Evolutionary conservation across 106 monocot genomes (phyloP), one percentile per base, ranked within the genome.

Genomic region (Agapanthus africanus): DNA sequence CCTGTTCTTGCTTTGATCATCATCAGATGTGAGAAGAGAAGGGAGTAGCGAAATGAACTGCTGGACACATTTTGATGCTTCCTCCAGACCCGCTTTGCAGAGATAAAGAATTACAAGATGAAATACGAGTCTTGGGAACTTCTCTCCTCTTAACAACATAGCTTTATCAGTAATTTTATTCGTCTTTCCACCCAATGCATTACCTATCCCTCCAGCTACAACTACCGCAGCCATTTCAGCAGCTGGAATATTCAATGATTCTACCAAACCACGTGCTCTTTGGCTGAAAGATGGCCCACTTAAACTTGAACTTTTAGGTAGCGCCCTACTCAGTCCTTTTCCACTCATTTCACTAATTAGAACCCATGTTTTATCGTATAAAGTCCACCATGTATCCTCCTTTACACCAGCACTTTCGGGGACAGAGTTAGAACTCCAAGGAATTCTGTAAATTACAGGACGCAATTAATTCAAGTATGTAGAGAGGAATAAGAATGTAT

Each of bases 181-280:
- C 28, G 87, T 22, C 71, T 90, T 99, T 63, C 90, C 92, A 76
- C 87, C 76, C 64, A 99, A 81, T 62, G 99, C 83, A 70, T 64
- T 79, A 46, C 92, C 77, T 57, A 99, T 83, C 71, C 93, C 90
- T 59, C 93, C 92, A 65, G 90, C 82, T 22, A 99, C 93, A 49
- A 94, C 94, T 39, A 81, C 89, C 65, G 99, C 89, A 79, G 99
- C 93, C 93, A 99, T 90, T 78, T 99, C 99, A 59, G 99, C 93
- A 66, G 99, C 90, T 71, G 99, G 99, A 62, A 99, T 93, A 80
- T 99, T 99, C 67, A 99, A 76, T 25, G 99, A 99, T 73, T 99
- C 99, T 32, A 99, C 99, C 77, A 99, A 77, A 4, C 87, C 93
- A 54, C 87, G 92, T 33, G 99, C 99, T 69, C 99, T 90, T 78